phyloP scores from a whole-genome alignment of 768 basidiomycete species.

The Tylopilus vinaceipallidus region DNA sequence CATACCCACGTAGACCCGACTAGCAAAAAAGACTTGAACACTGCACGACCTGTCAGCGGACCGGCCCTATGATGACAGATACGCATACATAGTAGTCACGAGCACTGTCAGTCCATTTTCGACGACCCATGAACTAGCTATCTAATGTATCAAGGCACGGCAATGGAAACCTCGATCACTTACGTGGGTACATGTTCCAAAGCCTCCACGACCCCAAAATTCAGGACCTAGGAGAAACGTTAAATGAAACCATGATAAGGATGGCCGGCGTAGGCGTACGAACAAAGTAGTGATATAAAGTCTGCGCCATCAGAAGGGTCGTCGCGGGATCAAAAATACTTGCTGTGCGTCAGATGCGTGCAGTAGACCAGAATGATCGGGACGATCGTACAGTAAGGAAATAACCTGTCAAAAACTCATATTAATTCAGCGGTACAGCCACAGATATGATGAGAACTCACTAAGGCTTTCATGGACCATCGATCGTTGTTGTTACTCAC shows the following conservation, averaged over 20 bases:
- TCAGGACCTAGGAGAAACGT: slow-evolving; percentile 4
- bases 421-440: background rate
- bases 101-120: slow-evolving; percentile 15
- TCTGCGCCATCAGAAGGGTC: slow-evolving; percentile 16
- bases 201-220: slow-evolving; percentile 12
- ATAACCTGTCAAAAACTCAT: slow-evolving; percentile 6
- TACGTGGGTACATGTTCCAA: slow-evolving; percentile 9
- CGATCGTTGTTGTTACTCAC: slow-evolving; percentile 12
- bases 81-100: slow-evolving; percentile 15
- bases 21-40: slow-evolving; percentile 15
- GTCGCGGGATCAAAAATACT: slow-evolving; percentile 18
- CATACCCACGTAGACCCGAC: slow-evolving; percentile 10
- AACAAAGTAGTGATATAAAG: slow-evolving; percentile 21
- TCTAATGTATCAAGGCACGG: background rate
- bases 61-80: background rate
- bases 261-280: background rate
- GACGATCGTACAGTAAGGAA: slow-evolving; percentile 12
- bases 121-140: slow-evolving; percentile 14
- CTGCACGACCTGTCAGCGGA: slow-evolving; percentile 4
- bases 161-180: background rate
- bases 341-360: slow-evolving; percentile 1
- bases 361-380: background rate
- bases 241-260: background rate
- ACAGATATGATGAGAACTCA: background rate
- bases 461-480: slow-evolving; percentile 13